phyloP scores from a whole-genome alignment of 139 green algal genomes.

The Raphidocelis subcapitata region DNA sequence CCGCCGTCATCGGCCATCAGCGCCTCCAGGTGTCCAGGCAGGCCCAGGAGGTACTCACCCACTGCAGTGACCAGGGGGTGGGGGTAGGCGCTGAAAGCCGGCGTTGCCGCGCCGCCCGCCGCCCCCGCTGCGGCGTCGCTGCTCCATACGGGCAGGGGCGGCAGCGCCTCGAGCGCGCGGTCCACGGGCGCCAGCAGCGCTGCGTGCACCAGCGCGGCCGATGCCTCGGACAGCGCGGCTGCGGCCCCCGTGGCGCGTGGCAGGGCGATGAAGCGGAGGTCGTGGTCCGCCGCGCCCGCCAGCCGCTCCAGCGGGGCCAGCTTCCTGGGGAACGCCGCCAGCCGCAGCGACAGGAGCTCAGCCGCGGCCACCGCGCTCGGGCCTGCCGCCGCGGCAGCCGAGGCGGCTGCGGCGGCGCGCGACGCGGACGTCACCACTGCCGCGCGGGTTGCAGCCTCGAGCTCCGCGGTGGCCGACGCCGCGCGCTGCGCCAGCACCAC shows the following conservation, averaged over 20 bases:
- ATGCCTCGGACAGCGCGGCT: constrained; percentile 30
- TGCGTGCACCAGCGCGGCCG: constrained; percentile 55
- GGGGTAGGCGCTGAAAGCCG: constrained; percentile 86
- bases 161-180: constrained; percentile 34
- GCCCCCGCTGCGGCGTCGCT: constrained; percentile 5
- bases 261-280: constrained; percentile 28
- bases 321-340: constrained; percentile 13
- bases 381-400: neutral
- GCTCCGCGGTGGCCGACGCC: too few species aligned
- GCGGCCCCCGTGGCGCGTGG: constrained; percentile 7
- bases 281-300: constrained; percentile 21
- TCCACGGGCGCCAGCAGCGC: constrained; percentile 52
- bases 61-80: constrained; percentile 68
- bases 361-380: constrained; percentile 7
- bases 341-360: constrained; percentile 19
- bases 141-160: constrained; percentile 45
- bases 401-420: neutral
- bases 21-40: constrained; percentile 87
- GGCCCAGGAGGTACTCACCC: constrained; percentile 85
- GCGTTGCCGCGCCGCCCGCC: constrained; percentile 45
- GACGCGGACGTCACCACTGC: too few species aligned
- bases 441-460: too few species aligned
- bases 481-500: too few species aligned
- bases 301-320: constrained; percentile 29
- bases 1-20: constrained; percentile 38